Conservation (phyloP, 495 filamentous ascomycete species). For the Xylaria bambusicola region DNA sequence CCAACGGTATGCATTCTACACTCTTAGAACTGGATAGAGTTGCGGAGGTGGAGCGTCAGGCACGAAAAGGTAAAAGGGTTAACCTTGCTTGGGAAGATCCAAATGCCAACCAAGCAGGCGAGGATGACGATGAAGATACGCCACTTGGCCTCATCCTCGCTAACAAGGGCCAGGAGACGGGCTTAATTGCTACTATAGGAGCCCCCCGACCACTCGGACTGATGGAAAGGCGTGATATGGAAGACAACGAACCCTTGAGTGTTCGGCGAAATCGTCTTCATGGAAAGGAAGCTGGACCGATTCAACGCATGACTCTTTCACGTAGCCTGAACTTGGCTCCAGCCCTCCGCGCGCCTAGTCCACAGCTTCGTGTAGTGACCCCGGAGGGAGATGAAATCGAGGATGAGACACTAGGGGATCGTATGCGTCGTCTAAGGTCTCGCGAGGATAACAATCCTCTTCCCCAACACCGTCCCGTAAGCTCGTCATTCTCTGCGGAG, state of each 20-base stretch:
- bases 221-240: slow-evolving; percentile 79
- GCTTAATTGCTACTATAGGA: slow-evolving; percentile 55
- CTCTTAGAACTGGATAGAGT: slow-evolving; percentile 89
- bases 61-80: slow-evolving; percentile 71
- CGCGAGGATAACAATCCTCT: slow-evolving; percentile 46
- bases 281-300: slow-evolving; percentile 48
- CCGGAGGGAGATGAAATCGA: slow-evolving; percentile 59
- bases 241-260: slow-evolving; percentile 90
- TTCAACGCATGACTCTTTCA: slow-evolving; percentile 43
- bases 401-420: slow-evolving; percentile 77
- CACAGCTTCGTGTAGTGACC: slow-evolving; percentile 32
- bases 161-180: slow-evolving; percentile 54
- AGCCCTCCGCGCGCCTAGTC: slow-evolving; percentile 29
- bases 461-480: slow-evolving; percentile 60
- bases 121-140: slow-evolving; percentile 69
- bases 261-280: slow-evolving; percentile 74
- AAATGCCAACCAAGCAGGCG: slow-evolving; percentile 35
- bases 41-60: slow-evolving; percentile 78
- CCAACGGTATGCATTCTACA: slow-evolving; percentile 82
- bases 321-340: slow-evolving; percentile 24
- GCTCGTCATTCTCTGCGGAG: slow-evolving; percentile 76
- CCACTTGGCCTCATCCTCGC: slow-evolving; percentile 81
- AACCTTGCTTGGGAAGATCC: slow-evolving; percentile 89
- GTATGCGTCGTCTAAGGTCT: slow-evolving; percentile 67
- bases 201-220: slow-evolving; percentile 73